These are phyloP conservation scores for Poa pratensis DNA, from an alignment of 176 grass and related monocot genomes.

Conservation along the genomic window DNA sequence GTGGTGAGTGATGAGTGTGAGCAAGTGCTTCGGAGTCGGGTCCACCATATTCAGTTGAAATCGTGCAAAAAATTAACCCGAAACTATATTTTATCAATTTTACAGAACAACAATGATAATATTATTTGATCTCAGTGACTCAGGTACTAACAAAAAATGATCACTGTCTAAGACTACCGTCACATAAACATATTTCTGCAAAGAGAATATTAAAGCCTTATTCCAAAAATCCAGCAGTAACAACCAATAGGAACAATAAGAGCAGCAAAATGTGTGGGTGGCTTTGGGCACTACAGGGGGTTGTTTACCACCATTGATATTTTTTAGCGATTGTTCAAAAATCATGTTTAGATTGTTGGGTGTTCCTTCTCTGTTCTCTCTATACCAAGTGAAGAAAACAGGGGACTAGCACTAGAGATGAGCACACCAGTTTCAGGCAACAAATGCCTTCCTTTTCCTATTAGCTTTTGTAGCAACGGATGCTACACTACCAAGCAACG, in stretches of 20 bases:
- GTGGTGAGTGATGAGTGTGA: neutral
- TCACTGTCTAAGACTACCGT: neutral
- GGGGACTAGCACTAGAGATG: no score
- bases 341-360: neutral
- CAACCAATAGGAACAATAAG: neutral
- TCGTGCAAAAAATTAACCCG: neutral
- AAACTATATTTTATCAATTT: neutral
- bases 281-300: neutral
- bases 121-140: neutral
- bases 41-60: neutral
- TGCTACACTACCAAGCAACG: no score
- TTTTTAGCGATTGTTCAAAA: neutral
- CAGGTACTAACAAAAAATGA: neutral
- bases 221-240: neutral
- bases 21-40: neutral
- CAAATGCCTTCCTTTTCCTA: no score
- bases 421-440: no score
- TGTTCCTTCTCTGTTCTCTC: no score
- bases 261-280: neutral
- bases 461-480: no score
- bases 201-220: neutral
- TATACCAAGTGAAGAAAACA: no score
- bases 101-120: neutral
- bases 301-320: neutral
- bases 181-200: slow-evolving; percentile 28